phyloP scores from a whole-genome alignment of 768 basidiomycete genomes.

The Mrakia frigida region DNA sequence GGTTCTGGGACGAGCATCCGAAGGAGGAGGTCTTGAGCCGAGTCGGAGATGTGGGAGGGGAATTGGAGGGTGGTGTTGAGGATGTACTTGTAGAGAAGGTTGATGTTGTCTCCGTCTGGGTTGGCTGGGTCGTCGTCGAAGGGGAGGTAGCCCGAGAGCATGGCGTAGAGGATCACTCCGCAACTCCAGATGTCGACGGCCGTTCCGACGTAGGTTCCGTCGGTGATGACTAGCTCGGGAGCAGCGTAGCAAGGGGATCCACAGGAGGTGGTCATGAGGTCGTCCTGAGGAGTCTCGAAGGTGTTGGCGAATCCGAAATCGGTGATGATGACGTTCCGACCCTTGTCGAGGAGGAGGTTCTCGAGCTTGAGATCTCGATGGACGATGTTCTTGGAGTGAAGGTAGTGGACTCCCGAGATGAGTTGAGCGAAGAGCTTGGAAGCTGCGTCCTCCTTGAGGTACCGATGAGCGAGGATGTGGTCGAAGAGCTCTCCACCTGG shows the following conservation, averaged over 20 bases:
- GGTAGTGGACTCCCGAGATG: constrained; percentile 97
- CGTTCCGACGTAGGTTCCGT: constrained; percentile 92
- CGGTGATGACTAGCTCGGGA: constrained; percentile 93
- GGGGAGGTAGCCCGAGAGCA: constrained; percentile 95
- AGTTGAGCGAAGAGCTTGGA: constrained; percentile 95
- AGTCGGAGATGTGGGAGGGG: constrained; percentile 85
- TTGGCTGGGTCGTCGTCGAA: constrained; percentile 99
- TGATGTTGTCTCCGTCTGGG: constrained; percentile 99
- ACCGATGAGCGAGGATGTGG: constrained; percentile 95
- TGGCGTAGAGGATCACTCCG: constrained; percentile 91
- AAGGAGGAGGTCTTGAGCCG: constrained; percentile 74
- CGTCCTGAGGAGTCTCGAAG: constrained; percentile 76
- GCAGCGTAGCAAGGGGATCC: constrained; percentile 98
- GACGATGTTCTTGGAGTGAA: constrained; percentile 98
- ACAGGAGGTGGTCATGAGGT: constrained; percentile 97
- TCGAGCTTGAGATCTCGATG: constrained; percentile 99
- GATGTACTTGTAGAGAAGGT: constrained; percentile 96
- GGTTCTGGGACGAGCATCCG: constrained; percentile 96
- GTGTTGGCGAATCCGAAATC: constrained; percentile 99
- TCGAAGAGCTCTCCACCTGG: constrained; percentile 87
- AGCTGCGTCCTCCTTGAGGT: constrained; percentile 89
- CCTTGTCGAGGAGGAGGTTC: constrained; percentile 91
- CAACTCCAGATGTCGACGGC: constrained; percentile 98
- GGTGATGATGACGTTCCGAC: constrained; percentile 97
- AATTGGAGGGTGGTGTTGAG: constrained; percentile 94